phyloP scores from a whole-genome alignment of 768 basidiomycete genomes.

The Gyrodon lividus region DNA sequence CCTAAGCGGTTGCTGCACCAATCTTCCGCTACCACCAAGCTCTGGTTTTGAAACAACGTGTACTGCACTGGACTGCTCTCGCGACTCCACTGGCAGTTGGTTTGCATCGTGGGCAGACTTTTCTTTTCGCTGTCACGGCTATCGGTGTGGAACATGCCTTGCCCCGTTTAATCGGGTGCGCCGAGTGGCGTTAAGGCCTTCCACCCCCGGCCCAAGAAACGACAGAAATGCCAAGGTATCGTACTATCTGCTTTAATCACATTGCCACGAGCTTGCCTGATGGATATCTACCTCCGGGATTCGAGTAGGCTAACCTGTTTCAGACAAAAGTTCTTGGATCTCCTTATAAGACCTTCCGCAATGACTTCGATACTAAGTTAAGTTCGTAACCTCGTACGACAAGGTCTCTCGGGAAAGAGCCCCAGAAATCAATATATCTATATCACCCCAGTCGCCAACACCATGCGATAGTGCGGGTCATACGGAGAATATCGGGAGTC shows the following conservation, averaged over 20 bases:
- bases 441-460: neutral
- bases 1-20: no score
- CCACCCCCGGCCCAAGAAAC: neutral
- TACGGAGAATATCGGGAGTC: conserved; percentile 11
- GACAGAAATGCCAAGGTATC: neutral
- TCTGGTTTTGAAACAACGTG: no score
- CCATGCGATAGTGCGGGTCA: conserved; percentile 12
- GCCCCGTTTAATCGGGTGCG: neutral
- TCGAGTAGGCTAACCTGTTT: no score
- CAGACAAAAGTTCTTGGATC: no score
- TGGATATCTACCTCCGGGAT: neutral
- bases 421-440: neutral
- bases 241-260: neutral
- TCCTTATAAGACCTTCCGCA: neutral
- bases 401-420: neutral
- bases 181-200: no score
- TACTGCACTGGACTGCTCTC: no score
- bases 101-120: no score
- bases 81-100: no score
- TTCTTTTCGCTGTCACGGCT: no score
- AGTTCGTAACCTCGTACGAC: neutral
- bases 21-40: no score
- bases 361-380: neutral
- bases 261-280: neutral
- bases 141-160: neutral